Evolutionary conservation across 139 green algal genomes (phyloP).

Genomic region (Tetradesmus lagerheimii): DNA sequence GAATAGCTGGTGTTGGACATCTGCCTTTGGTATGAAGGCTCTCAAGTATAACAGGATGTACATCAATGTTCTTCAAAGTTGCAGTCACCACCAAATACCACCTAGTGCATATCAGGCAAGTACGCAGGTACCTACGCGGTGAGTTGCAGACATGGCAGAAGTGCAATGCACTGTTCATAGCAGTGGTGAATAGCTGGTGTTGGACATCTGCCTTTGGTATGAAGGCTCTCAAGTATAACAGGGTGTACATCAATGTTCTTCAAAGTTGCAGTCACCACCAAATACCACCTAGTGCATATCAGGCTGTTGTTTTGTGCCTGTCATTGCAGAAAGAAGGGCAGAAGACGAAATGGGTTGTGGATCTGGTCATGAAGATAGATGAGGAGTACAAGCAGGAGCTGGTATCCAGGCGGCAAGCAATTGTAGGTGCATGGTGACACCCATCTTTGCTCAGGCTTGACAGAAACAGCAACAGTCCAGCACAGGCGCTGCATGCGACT

Average conservation of each 20-base stretch:
- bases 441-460: not conserved
- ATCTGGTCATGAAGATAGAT: constrained; percentile 45
- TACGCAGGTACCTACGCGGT: constrained; percentile 33
- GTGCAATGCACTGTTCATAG: not conserved
- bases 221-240: not conserved
- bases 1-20: not conserved
- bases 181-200: not conserved
- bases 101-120: too few relatives aligned
- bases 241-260: too few relatives aligned
- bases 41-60: not conserved
- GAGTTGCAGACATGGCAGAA: constrained; percentile 4
- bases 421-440: not conserved
- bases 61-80: too few relatives aligned
- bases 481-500: not conserved
- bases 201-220: not conserved
- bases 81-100: too few relatives aligned
- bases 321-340: constrained; percentile 29
- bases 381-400: constrained; percentile 33
- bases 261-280: too few relatives aligned
- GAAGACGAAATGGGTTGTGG: constrained; percentile 46
- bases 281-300: too few relatives aligned
- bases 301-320: not conserved
- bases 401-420: not conserved
- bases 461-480: not conserved
- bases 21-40: not conserved